Conservation (phyloP, 2,329 filamentous ascomycete genomes). For the Fusarium newnesense region DNA sequence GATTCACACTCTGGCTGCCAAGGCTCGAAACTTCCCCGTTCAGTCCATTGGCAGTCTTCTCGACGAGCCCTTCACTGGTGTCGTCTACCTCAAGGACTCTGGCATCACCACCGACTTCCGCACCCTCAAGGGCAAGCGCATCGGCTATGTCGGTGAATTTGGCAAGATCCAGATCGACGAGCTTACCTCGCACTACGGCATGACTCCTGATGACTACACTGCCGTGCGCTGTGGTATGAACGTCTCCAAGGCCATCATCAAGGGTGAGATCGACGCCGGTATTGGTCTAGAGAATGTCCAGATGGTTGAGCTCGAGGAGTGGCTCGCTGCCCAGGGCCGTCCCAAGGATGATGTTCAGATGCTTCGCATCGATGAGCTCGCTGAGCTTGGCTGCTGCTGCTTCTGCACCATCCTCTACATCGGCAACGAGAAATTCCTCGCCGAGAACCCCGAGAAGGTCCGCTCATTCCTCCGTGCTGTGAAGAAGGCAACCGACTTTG, state of each 20-base stretch:
- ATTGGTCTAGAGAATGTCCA: constrained; percentile 84
- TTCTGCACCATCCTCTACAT: constrained; percentile 87
- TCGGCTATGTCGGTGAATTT: constrained; percentile 84
- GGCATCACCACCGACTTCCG: constrained; percentile 81
- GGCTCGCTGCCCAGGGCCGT: constrained; percentile 72
- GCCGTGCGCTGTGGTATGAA: constrained; percentile 85
- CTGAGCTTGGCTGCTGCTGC: constrained; percentile 83
- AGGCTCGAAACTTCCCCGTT: constrained; percentile 79
- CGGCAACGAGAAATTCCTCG: constrained; percentile 76
- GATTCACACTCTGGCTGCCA: constrained; percentile 84
- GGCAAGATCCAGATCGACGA: constrained; percentile 88
- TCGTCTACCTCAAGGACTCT: constrained; percentile 78
- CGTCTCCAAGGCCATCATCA: constrained; percentile 79
- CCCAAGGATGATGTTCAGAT: constrained; percentile 77
- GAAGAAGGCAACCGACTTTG: constrained; percentile 79
- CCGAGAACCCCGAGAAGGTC: constrained; percentile 73
- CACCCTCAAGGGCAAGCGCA: constrained; percentile 79
- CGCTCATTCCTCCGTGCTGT: constrained; percentile 76
- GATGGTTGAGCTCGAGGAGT: constrained; percentile 84
- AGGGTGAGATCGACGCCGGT: constrained; percentile 77
- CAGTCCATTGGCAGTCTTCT: constrained; percentile 78
- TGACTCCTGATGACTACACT: constrained; percentile 77
- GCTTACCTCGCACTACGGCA: constrained; percentile 80
- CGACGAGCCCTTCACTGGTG: constrained; percentile 82
- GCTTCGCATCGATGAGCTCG: constrained; percentile 83